Base-by-base conservation (phyloP, 306 rosid genomes). In the Cucumis cinereus region DNA sequence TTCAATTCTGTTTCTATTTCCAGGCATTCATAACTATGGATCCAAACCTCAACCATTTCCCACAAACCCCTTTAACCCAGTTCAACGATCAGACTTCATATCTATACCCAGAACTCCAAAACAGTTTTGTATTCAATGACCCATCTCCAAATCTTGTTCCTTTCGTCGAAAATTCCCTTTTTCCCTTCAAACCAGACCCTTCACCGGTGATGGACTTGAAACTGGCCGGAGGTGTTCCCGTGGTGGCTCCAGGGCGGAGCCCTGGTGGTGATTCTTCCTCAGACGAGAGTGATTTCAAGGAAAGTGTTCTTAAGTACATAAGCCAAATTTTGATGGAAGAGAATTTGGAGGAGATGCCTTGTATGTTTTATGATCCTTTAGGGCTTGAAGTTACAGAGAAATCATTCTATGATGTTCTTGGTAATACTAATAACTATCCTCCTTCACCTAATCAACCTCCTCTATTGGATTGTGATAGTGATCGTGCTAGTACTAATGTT, bases 261-360 rank as follows among this genome's bases (percentile, higher is more conserved):
- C 55, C 79, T 6, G 79, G 72, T 28, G 72, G 28, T 17, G 79
- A 76, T 15, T 75, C 78, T 57, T 76, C 79, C 57, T 76, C 79
- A 2, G 79, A 87, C 73, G 93, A 86, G 59, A 80, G 4, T 63
- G 93, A 89, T 12, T 79, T 84, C 67, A 84, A 89, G 22, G 93
- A 87, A 77, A 81, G 89, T 0, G 84, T 85, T 47, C 86, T 87
- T 62, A 89, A 90, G 78, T 94, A 54, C 84, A 87, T 91, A 50
- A 86, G 81, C 49, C 94, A 91, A 43, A 87, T 94, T 19, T 90
- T 94, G 16, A 84, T 89, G 80, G 97, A 93, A 73, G 97, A 94
- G 61, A 89, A 88, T 75, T 82, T 91, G 72, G 95, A 88, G 79
- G 85, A 82, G 10, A 90, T 85, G 69, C 97, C 97, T 40, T 85